phyloP scores from a whole-genome alignment of 2,329 filamentous ascomycete genomes.

The Drechmeria coniospora region DNA sequence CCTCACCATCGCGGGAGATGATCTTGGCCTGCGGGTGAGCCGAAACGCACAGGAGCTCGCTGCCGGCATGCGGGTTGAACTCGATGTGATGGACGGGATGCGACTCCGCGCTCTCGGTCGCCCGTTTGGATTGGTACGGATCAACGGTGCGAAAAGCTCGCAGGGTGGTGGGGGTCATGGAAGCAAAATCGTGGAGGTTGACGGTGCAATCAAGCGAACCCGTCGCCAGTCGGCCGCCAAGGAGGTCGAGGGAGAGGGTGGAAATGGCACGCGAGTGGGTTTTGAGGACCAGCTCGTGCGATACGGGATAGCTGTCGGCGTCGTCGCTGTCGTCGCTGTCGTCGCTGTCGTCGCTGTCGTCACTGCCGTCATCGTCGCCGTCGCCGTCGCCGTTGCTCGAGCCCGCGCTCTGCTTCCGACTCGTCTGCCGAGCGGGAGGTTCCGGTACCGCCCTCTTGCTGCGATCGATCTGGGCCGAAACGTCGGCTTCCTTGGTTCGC shows the following conservation, averaged over 20 bases:
- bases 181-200: constrained; percentile 88
- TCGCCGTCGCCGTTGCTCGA: constrained; percentile 13
- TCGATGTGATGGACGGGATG: constrained; percentile 77
- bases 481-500: constrained; percentile 55
- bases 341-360: constrained; percentile 26
- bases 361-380: constrained; percentile 21
- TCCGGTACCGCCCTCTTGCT: constrained; percentile 42
- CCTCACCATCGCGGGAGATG: constrained; percentile 75
- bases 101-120: constrained; percentile 57
- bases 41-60: constrained; percentile 71
- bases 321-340: constrained; percentile 48
- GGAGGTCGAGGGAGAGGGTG: constrained; percentile 66
- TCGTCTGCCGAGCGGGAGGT: constrained; percentile 4
- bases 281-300: constrained; percentile 84
- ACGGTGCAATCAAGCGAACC: constrained; percentile 81
- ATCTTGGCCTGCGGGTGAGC: constrained; percentile 85
- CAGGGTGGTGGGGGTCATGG: constrained; percentile 88
- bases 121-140: constrained; percentile 59
- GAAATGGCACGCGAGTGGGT: constrained; percentile 84
- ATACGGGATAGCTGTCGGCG: constrained; percentile 79
- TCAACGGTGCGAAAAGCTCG: constrained; percentile 89
- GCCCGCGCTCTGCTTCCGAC: constrained; percentile 4
- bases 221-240: constrained; percentile 74
- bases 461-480: constrained; percentile 66
- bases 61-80: constrained; percentile 71